Percentiles rank a stretch among this genome's conserved stretches.
phyloP scores from a whole-genome alignment of 2,329 filamentous ascomycete genomes.

The Talaromyces sp. region DNA sequence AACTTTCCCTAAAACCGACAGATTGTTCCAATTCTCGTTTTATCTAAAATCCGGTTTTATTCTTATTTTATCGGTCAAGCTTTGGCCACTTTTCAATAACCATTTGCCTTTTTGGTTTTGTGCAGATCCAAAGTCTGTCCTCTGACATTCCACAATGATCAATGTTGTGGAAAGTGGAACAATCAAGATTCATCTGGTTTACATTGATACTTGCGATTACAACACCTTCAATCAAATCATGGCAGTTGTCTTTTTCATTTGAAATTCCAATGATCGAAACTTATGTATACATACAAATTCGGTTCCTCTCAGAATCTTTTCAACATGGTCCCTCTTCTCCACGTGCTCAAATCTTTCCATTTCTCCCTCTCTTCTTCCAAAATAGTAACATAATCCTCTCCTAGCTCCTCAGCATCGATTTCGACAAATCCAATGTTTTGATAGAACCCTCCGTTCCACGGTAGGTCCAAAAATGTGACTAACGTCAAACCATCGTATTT shows the following conservation, averaged over 20 bases:
- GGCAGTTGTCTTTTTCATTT: neutral
- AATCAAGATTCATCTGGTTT: neutral
- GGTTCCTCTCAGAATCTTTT: neutral
- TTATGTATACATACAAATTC: neutral
- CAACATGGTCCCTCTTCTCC: conserved; percentile 7
- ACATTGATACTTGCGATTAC: no score
- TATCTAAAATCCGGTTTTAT: neutral
- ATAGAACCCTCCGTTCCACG: conserved; percentile 9
- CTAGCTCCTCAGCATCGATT: neutral
- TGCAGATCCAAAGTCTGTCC: neutral
- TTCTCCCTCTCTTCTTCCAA: conserved; percentile 1
- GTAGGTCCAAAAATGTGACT: conserved; percentile 6
- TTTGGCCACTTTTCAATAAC: neutral
- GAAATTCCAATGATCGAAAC: neutral
- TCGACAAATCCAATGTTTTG: conserved; percentile 6
- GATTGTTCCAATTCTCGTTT: neutral
- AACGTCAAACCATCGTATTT: neutral
- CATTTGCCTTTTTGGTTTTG: neutral
- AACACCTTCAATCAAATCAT: no score
- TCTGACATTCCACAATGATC: neutral
- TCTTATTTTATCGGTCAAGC: neutral
- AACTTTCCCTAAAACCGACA: neutral
- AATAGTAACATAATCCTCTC: neutral
- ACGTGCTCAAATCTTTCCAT: neutral
- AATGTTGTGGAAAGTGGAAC: neutral